These are phyloP conservation scores for Nepenthes alata DNA, from an alignment of 179 eudicot genomes.

Conservation along the genomic window DNA sequence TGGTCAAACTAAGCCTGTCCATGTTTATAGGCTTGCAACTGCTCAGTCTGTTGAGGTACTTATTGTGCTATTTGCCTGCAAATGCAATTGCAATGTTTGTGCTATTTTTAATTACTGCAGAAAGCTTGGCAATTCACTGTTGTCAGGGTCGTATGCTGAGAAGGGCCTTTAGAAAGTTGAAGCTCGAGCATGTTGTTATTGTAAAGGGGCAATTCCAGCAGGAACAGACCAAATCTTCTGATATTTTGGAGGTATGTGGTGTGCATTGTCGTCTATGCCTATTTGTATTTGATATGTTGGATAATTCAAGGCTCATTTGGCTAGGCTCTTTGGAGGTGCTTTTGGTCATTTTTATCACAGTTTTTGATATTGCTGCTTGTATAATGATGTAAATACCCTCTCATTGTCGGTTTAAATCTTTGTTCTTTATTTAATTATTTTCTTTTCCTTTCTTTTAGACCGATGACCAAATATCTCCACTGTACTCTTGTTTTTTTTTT, in stretches of 20 bases:
- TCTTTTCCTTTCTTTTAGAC: too few species aligned
- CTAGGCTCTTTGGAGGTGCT: not conserved
- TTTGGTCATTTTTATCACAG: not conserved
- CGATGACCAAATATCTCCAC: too few species aligned
- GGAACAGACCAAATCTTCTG: constrained; percentile 44
- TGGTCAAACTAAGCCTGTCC: constrained; percentile 98
- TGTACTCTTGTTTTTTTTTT: too few species aligned
- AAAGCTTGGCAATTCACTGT: not conserved
- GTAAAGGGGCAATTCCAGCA: constrained; percentile 90
- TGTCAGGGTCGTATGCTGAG: constrained; percentile 84
- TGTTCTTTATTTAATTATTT: too few species aligned
- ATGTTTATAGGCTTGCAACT: constrained; percentile 95
- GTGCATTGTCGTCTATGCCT: not conserved
- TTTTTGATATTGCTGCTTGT: too few species aligned
- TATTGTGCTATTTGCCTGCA: not conserved
- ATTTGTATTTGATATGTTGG: not conserved
- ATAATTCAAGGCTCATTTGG: not conserved
- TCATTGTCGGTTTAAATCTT: too few species aligned
- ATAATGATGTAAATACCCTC: too few species aligned
- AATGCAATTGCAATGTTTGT: not conserved
- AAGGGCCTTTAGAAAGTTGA: constrained; percentile 91
- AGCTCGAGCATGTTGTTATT: constrained; percentile 95
- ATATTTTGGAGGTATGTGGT: constrained; percentile 42
- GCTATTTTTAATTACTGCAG: not conserved
- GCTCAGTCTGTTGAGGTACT: constrained; percentile 88